These are phyloP conservation scores for Zygotorulaspora florentina DNA, from an alignment of 805 yeast species.

Conservation along the genomic window DNA sequence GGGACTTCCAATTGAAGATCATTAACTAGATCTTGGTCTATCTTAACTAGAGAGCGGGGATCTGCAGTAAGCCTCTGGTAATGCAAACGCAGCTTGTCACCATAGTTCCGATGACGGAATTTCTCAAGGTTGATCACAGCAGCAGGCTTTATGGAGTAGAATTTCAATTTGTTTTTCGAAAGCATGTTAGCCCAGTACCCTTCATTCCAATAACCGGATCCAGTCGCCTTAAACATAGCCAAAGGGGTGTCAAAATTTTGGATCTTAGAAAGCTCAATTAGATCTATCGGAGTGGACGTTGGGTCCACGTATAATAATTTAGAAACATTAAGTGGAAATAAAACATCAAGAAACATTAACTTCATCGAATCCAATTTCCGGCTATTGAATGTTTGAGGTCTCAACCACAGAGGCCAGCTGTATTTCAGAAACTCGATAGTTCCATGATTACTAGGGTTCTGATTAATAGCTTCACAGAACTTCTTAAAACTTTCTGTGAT, in stretches of 20 bases:
- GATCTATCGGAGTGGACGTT: constrained; percentile 64
- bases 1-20: constrained; percentile 60
- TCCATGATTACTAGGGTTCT: constrained; percentile 4
- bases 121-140: constrained; percentile 71
- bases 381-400: constrained; percentile 71
- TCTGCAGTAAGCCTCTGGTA: constrained; percentile 80
- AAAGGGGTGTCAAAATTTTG: constrained; percentile 44
- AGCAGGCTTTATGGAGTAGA: constrained; percentile 80
- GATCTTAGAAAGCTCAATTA: constrained; percentile 55
- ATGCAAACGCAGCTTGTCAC: constrained; percentile 76
- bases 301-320: constrained; percentile 80
- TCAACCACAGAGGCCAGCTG: constrained; percentile 90
- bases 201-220: constrained; percentile 76
- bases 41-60: constrained; percentile 69
- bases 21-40: constrained; percentile 94
- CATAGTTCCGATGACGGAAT: constrained; percentile 65
- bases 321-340: constrained; percentile 74
- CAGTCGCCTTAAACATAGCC: constrained; percentile 77
- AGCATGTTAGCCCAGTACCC: constrained; percentile 82
- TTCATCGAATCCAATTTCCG: constrained; percentile 87
- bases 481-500: constrained; percentile 41
- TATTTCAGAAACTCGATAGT: constrained; percentile 63
- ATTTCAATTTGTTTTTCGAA: constrained; percentile 45
- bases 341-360: constrained; percentile 76
- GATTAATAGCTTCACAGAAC: constrained; percentile 44